Base-by-base conservation (phyloP, 192 early-diverging fungal genomes). In the Entomortierella beljakovae region DNA sequence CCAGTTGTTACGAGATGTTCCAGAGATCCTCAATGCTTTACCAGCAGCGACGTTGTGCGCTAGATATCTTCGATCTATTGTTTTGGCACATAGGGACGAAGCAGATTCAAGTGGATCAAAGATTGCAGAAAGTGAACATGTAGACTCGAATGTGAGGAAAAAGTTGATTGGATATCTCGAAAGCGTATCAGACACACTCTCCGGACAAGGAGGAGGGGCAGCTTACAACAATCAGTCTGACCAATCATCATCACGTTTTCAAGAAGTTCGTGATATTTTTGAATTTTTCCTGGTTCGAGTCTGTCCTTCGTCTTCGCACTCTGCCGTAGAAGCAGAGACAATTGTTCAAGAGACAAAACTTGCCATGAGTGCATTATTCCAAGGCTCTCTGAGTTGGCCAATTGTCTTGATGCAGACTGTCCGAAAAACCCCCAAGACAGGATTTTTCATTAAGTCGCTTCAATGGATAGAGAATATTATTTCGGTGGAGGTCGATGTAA, bases 31-130 rank as follows among this genome's bases (percentile, higher is more conserved):
- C 26, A 79, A 70, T 34, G 75, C 75, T 6, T 46, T 79, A 26
- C 75, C 75, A 8, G 75, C 75, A 18, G 69, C 75, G 10, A 79
- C 75, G 25, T 62, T 79, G 2, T 79, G 75, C 25, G 75, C 75
- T 3, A 16, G 75, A 16, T 70, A 79, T 37, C 70, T 67, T 31
- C 75, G 75, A 31, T 70, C 75, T 11, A 65, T 79, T 42, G 34
- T 53, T 20, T 16, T 34, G 34, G 33, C 46, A 53, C 50, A 49
- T 4, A 50, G 29, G 31, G 55, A 33, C 4, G 18, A 29, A 42
- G 20, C 54, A 15, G 64, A 57, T 3, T 25, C 34, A 20, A 25
- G 7, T 35, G 46, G 33, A 9, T 18, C 57, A 5, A 43, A 46
- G 10, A 22, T 25, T 3, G 16, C 54, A 1, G 57, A 57, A 0